Conservation (phyloP, 306 rosid genomes). For the Abrus pulchellus region DNA sequence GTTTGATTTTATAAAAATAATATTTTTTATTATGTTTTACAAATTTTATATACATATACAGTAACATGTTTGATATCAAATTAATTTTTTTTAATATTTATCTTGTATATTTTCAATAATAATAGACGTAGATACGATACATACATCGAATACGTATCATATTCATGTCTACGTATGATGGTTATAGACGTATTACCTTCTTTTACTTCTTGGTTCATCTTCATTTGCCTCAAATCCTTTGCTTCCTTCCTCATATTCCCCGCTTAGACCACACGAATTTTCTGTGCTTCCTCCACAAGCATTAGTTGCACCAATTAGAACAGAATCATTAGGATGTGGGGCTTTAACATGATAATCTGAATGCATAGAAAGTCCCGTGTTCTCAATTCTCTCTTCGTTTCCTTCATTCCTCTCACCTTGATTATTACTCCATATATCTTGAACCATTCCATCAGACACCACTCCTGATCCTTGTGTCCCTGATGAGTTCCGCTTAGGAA, state of each 20-base stretch:
- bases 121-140: no score
- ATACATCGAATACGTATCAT: no score
- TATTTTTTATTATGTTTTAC: no score
- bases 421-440: constrained; percentile 59
- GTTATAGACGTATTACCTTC: constrained; percentile 56
- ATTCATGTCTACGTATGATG: no score
- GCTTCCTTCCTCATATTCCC: constrained; percentile 79
- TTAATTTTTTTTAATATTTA: no score
- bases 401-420: constrained; percentile 66
- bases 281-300: constrained; percentile 61
- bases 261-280: constrained; percentile 71
- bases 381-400: constrained; percentile 65
- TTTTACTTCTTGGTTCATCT: constrained; percentile 69
- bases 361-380: constrained; percentile 45
- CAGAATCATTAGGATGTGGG: constrained; percentile 51
- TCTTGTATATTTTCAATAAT: no score
- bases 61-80: no score
- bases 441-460: constrained; percentile 60
- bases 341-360: constrained; percentile 57
- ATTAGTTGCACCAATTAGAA: constrained; percentile 42
- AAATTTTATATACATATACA: neutral
- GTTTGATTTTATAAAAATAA: no score
- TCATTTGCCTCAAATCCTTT: constrained; percentile 66
- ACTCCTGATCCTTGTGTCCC: constrained; percentile 69
- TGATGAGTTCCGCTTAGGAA: constrained; percentile 66